Conservation (phyloP, 345 rosid genomes). For the Gossypium mustelinum region DNA sequence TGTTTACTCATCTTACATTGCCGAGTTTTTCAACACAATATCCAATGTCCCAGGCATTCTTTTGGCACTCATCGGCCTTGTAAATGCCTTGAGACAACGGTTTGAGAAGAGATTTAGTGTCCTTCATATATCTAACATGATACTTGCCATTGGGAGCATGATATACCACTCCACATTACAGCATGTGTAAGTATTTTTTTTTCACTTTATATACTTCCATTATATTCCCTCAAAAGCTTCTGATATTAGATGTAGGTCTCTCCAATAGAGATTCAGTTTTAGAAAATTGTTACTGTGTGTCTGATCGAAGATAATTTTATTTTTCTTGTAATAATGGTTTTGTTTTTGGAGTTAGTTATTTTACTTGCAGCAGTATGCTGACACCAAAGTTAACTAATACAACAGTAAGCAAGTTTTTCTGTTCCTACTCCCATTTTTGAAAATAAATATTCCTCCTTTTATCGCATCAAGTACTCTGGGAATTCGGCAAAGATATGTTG, state of each 20-base stretch:
- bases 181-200: slow-evolving; percentile 50
- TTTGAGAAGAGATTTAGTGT: slow-evolving; percentile 94
- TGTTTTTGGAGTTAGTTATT: neutral
- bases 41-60: slow-evolving; percentile 76
- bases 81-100: slow-evolving; percentile 77
- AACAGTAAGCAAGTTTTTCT: neutral
- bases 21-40: slow-evolving; percentile 83
- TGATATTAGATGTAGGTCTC: neutral
- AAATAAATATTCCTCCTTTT: neutral
- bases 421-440: neutral
- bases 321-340: neutral
- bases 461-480: neutral
- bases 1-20: slow-evolving; percentile 66
- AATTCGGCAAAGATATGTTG: neutral
- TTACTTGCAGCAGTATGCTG: neutral
- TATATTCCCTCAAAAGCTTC: neutral
- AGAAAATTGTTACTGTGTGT: neutral
- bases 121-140: slow-evolving; percentile 86
- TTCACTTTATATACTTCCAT: neutral
- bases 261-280: neutral
- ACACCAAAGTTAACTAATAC: neutral
- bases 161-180: slow-evolving; percentile 80
- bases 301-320: neutral
- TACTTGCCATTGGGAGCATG: slow-evolving; percentile 92
- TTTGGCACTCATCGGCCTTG: slow-evolving; percentile 76